Evolutionary conservation across 805 yeast genomes (phyloP).

Genomic region (Ogataea corticis): DNA sequence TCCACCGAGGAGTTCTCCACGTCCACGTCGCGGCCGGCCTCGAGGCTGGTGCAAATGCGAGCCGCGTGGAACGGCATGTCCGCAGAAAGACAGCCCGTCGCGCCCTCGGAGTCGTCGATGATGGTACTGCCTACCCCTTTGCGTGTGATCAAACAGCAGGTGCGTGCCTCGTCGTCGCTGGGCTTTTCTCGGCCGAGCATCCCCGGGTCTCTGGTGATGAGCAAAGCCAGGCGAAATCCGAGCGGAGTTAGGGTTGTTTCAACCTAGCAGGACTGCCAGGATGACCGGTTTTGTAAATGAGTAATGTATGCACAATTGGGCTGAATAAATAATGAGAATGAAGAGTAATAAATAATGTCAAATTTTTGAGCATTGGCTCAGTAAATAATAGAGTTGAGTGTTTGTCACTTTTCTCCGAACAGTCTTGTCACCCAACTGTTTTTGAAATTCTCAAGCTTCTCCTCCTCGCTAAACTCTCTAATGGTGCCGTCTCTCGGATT

Average conservation of each 20-base stretch:
- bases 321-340: background rate
- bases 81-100: conserved; percentile 1
- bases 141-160: conserved; percentile 21
- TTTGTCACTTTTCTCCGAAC: conserved; percentile 42
- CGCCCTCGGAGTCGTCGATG: conserved; percentile 8
- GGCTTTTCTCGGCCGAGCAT: conserved; percentile 7
- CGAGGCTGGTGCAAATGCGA: conserved; percentile 18
- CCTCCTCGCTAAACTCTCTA: conserved; percentile 44
- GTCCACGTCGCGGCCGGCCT: conserved; percentile 11
- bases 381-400: too few relatives aligned
- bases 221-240: background rate
- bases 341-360: background rate
- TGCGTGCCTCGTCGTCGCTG: conserved; percentile 26
- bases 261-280: too few relatives aligned
- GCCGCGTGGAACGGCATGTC: background rate
- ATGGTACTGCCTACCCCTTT: conserved; percentile 25
- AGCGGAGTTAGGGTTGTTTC: too few relatives aligned
- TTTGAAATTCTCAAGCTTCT: conserved; percentile 38
- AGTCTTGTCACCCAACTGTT: conserved; percentile 41
- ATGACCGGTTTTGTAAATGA: too few relatives aligned
- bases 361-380: background rate
- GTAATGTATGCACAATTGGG: conserved; percentile 4
- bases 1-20: conserved; percentile 2
- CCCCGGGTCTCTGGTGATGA: conserved; percentile 1
- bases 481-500: conserved; percentile 45